Evolutionary conservation across 805 yeast species (phyloP).

Genomic region (Ogataea angusta): DNA sequence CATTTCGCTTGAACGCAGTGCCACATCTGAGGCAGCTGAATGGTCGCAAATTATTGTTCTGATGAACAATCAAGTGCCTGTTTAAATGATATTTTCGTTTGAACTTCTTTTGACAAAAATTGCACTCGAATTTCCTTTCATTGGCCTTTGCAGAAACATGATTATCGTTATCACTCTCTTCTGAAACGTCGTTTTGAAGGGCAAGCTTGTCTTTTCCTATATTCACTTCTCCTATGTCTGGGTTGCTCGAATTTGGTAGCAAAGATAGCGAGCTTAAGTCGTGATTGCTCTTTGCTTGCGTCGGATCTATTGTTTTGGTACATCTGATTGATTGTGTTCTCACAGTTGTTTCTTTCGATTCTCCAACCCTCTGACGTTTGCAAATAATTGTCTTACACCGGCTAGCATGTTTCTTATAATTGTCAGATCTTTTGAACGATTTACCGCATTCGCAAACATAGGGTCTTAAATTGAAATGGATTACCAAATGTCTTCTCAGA

Average conservation of each 20-base stretch:
- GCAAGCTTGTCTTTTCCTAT: neutral
- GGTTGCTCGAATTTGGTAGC: too few species aligned
- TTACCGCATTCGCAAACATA: constrained; percentile 26
- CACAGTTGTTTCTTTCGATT: neutral
- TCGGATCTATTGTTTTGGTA: too few species aligned
- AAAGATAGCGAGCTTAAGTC: too few species aligned
- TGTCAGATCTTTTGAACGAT: constrained; percentile 26
- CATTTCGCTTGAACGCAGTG: constrained; percentile 18
- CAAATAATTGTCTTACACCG: constrained; percentile 16
- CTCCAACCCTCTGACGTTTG: constrained; percentile 1
- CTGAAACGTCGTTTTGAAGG: neutral
- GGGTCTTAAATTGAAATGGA: constrained; percentile 25
- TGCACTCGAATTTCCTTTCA: constrained; percentile 16
- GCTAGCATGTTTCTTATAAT: constrained; percentile 22
- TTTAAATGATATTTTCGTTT: constrained; percentile 22
- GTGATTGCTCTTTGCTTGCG: too few species aligned
- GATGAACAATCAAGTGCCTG: constrained; percentile 20
- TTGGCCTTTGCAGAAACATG: neutral
- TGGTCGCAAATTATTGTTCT: constrained; percentile 17
- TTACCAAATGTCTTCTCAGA: constrained; percentile 23
- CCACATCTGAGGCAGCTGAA: constrained; percentile 18
- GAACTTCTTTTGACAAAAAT: constrained; percentile 16
- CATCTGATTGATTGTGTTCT: neutral
- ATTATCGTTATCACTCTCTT: neutral
- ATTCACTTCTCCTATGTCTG: too few species aligned